Base-by-base conservation (phyloP, 257 asterid species). In the Solanum clarkiae region DNA sequence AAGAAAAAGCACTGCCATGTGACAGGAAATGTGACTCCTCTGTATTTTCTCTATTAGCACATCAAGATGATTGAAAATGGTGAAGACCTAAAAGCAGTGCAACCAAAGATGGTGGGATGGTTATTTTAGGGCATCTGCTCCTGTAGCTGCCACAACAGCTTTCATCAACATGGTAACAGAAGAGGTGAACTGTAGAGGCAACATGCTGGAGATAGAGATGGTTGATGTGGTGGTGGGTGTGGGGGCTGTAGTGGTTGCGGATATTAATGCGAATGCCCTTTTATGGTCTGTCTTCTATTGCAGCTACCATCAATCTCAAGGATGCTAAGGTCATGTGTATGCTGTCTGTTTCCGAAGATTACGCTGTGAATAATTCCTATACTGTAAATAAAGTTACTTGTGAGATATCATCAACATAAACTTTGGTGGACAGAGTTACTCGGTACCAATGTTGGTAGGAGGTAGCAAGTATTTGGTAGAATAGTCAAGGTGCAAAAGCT, bases 51-150 rank as follows among this genome's bases (percentile, higher is more conserved):
- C 7, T 26, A 22, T 36, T 2, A 20, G 66, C 13, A 20, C 13
- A n/a, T 59, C 66, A 22, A 20, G 16, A 62, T n/a, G 69, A 57
- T 85, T 13, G 87, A 80, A 84, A 80, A 53, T 24, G 87, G 85
- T 7, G 81, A 68, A 49, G 68, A 86, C 79, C 36, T 32, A 32
- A 32, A 32, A 32, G 36, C 60, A 86, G 84, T 18, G 75, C 80
- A 54, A 71, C 40, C 7, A 87, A 83, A 59, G 90, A 87, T 53
- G 90, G 90, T 24, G 85, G 86, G 6, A 86, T 89, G 91, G 36
- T 32, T 32, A 32, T 32, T 32, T 32, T 49, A 87, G 85, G 26
- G 87, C 82, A 17, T 80, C 80, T 18, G 88, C 82, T 4, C n/a
- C 16, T 8, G 57, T n/a, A 36, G 82, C 56, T 24, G 29, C 54